A percentile compares a stretch with the other conserved stretches of the same genome.
Evolutionary conservation across 805 yeast genomes (phyloP).

Genomic region (Zygoascus flipseniorum): DNA sequence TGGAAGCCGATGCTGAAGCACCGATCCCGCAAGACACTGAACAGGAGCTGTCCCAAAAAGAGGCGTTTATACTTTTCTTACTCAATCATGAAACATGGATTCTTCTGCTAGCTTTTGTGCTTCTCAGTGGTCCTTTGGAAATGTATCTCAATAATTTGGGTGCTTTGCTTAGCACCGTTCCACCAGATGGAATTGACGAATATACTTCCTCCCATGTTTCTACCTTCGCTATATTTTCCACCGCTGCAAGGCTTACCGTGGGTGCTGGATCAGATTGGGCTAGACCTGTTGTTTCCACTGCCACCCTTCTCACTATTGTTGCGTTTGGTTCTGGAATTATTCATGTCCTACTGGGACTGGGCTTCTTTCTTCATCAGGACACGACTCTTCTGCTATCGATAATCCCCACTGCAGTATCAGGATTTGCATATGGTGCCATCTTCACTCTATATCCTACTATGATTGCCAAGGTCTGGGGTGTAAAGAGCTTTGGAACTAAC

Average conservation of each 20-base stretch:
- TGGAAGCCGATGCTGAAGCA: conserved; percentile 23
- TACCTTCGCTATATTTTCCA: conserved; percentile 56
- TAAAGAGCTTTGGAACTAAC: conserved; percentile 79
- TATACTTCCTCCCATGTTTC: conserved; percentile 36
- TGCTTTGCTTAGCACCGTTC: conserved; percentile 45
- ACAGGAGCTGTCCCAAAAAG: conserved; percentile 17
- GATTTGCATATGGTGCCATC: conserved; percentile 70
- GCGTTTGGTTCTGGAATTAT: conserved; percentile 31
- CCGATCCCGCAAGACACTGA: conserved; percentile 7
- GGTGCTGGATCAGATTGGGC: conserved; percentile 65
- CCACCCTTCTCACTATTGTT: conserved; percentile 22
- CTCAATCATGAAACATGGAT: conserved; percentile 55
- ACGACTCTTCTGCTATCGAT: conserved; percentile 8
- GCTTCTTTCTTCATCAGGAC: conserved; percentile 16
- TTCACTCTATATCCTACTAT: conserved; percentile 84
- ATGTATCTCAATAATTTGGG: conserved; percentile 80
- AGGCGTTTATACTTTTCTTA: conserved; percentile 28
- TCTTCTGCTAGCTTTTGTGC: conserved; percentile 52
- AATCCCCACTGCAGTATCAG: conserved; percentile 45
- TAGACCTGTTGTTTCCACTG: conserved; percentile 24
- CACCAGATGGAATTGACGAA: conserved; percentile 18
- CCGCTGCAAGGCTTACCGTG: conserved; percentile 54
- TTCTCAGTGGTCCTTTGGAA: conserved; percentile 77
- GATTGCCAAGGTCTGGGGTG: conserved; percentile 79
- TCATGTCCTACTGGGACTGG: conserved; percentile 28